A percentile compares a stretch with the other conserved stretches of the same genome.
These are phyloP conservation scores for Vigna unguiculata DNA, from an alignment of 306 rosid species.

Conservation along the genomic window DNA sequence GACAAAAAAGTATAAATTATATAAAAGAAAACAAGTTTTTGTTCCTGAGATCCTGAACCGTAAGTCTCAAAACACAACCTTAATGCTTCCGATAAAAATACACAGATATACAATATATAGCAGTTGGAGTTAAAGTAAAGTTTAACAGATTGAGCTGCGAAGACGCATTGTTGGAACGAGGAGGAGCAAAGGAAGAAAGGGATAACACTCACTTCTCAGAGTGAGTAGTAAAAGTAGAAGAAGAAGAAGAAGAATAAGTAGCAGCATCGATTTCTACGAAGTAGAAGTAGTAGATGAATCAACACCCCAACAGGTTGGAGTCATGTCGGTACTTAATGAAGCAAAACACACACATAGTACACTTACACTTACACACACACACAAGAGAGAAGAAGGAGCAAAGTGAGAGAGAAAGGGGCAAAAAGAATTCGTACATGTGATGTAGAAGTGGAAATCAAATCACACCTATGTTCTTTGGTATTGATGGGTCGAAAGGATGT, in stretches of 20 bases:
- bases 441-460: conserved; percentile 17
- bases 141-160: conserved; percentile 31
- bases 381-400: not conserved
- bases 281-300: conserved; percentile 45
- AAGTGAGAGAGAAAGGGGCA: not conserved
- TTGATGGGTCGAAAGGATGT: conserved; percentile 7
- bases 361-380: conserved; percentile 6
- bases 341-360: conserved; percentile 18
- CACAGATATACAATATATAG: conserved; percentile 10
- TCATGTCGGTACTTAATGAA: conserved; percentile 52
- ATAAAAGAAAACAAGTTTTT: not conserved
- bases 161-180: conserved; percentile 27
- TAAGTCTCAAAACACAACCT: not conserved
- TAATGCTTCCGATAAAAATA: conserved; percentile 23
- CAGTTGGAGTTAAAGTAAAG: conserved; percentile 18
- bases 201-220: conserved; percentile 37
- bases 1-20: not conserved
- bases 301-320: conserved; percentile 56
- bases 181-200: conserved; percentile 11
- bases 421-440: conserved; percentile 14
- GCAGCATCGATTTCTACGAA: conserved; percentile 45
- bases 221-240: conserved; percentile 41
- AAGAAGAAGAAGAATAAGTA: conserved; percentile 42
- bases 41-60: not conserved
- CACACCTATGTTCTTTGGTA: conserved; percentile 37